These are phyloP conservation scores for Lizanozyma gosingica DNA, from an alignment of 1,139 yeast genomes.

Conservation along the genomic window DNA sequence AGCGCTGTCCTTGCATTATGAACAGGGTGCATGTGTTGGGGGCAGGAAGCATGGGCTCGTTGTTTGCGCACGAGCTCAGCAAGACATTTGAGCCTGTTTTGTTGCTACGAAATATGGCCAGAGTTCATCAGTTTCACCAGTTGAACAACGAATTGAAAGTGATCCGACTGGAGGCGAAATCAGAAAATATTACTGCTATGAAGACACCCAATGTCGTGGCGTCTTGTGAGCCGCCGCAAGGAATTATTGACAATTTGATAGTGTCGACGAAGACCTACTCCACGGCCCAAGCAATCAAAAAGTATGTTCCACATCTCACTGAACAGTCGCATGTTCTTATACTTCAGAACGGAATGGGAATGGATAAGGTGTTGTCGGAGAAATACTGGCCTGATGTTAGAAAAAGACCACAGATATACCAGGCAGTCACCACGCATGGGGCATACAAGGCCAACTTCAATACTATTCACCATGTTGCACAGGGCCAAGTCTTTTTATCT, in stretches of 20 bases:
- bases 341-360: slow-evolving; percentile 76
- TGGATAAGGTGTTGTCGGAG: slow-evolving; percentile 42
- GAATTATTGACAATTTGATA: slow-evolving; percentile 41
- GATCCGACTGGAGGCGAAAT: slow-evolving; percentile 2
- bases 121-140: slow-evolving; percentile 25
- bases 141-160: slow-evolving; percentile 27
- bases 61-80: slow-evolving; percentile 30
- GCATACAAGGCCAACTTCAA: slow-evolving; percentile 41
- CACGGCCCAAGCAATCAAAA: slow-evolving; percentile 36
- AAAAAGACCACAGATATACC: slow-evolving; percentile 49
- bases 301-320: slow-evolving; percentile 31
- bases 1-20: too few species aligned
- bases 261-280: slow-evolving; percentile 60
- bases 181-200: slow-evolving; percentile 4
- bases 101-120: slow-evolving; percentile 28
- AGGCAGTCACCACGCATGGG: slow-evolving; percentile 81
- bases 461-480: slow-evolving; percentile 57
- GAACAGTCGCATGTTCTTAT: slow-evolving; percentile 47
- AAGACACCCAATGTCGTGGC: slow-evolving; percentile 20
- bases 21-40: slow-evolving; percentile 29
- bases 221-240: slow-evolving; percentile 19
- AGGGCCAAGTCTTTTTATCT: slow-evolving; percentile 25
- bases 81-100: slow-evolving; percentile 28
- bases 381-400: slow-evolving; percentile 44
- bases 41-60: slow-evolving; percentile 36